phyloP scores from a whole-genome alignment of 495 filamentous ascomycete species.

The Talaromyces trachyspermus region DNA sequence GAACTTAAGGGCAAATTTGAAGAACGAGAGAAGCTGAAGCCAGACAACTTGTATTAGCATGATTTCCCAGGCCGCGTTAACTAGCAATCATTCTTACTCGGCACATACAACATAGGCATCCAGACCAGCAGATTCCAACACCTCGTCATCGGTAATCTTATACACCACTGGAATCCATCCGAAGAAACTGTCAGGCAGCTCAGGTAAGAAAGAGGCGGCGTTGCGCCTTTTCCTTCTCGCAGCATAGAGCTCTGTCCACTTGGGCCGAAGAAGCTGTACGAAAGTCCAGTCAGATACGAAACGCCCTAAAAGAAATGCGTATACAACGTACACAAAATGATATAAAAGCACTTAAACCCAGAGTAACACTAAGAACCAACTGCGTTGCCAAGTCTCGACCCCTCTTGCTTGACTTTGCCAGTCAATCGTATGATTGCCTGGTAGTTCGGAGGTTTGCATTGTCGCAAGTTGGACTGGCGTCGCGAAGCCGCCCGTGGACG shows the following conservation, averaged over 20 bases:
- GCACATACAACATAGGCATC: constrained; percentile 85
- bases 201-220: constrained; percentile 67
- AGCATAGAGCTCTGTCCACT: constrained; percentile 90
- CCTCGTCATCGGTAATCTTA: constrained; percentile 77
- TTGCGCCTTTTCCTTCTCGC: constrained; percentile 68
- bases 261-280: constrained; percentile 64
- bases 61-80: too few relatives aligned
- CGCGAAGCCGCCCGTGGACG: background rate
- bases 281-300: background rate
- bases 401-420: constrained; percentile 32
- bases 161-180: constrained; percentile 94
- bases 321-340: constrained; percentile 50
- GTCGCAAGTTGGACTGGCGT: background rate
- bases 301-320: background rate
- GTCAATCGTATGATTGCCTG: background rate
- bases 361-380: constrained; percentile 46
- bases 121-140: constrained; percentile 82
- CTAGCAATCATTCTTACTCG: background rate
- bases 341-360: constrained; percentile 54
- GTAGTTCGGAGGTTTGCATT: background rate
- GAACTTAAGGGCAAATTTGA: constrained; percentile 86
- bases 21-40: constrained; percentile 77
- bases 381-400: constrained; percentile 53
- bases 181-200: constrained; percentile 78
- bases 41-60: background rate